These are phyloP conservation scores for Naganishia liquefaciens DNA, from an alignment of 1,284 basidiomycete species.

Conservation along the genomic window DNA sequence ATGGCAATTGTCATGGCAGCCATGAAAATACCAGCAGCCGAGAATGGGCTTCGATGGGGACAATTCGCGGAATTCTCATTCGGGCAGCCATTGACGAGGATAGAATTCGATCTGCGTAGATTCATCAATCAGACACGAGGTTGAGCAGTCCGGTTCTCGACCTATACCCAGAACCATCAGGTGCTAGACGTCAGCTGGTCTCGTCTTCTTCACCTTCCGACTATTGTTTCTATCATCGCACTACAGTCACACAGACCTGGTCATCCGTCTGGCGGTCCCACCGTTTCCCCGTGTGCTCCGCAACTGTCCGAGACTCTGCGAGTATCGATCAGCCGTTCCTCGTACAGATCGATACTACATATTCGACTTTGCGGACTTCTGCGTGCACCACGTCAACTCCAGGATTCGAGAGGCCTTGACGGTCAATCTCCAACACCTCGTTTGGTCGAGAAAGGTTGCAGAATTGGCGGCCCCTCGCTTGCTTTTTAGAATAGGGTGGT, in stretches of 20 bases:
- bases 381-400: neutral
- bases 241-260: no score
- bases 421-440: constrained; percentile 1
- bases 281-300: no score
- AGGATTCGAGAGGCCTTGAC: neutral
- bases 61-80: constrained; percentile 7
- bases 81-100: neutral
- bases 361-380: neutral
- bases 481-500: neutral
- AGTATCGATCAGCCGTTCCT: neutral
- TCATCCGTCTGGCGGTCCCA: no score
- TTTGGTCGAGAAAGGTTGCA: neutral
- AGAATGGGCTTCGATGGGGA: neutral
- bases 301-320: no score
- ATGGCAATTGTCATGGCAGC: neutral
- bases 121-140: neutral
- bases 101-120: constrained; percentile 7
- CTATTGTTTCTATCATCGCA: no score
- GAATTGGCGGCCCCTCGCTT: neutral
- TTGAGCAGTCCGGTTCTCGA: neutral
- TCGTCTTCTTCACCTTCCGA: no score
- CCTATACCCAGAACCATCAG: no score
- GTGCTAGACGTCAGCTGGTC: no score
- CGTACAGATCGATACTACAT: neutral
- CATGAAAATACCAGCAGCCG: neutral